These are phyloP conservation scores for Agrostemma githago DNA, from an alignment of 148 eudicot genomes.

Conservation along the genomic window DNA sequence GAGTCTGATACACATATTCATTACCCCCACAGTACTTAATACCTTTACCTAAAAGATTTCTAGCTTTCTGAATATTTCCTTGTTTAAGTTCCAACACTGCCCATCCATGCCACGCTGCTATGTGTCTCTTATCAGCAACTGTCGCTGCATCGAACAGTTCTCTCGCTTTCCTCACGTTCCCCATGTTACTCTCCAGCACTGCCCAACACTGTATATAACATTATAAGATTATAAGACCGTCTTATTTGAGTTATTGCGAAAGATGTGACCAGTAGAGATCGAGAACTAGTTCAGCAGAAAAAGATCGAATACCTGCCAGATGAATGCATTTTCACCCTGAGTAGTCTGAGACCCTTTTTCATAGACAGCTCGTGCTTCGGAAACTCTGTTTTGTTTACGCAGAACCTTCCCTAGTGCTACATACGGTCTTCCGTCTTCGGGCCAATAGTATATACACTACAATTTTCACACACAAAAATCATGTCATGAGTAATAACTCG, in stretches of 20 bases:
- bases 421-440: conserved; percentile 91
- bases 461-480: no score
- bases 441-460: conserved; percentile 83
- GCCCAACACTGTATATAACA: conserved; percentile 74
- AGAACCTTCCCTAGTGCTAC: conserved; percentile 82
- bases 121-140: conserved; percentile 89
- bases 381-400: conserved; percentile 62
- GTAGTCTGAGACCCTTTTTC: conserved; percentile 97
- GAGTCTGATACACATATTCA: conserved; percentile 88
- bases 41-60: conserved; percentile 79
- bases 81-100: conserved; percentile 86
- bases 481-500: background rate
- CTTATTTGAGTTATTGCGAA: background rate
- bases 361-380: conserved; percentile 82
- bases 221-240: background rate
- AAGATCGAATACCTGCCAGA: conserved; percentile 71
- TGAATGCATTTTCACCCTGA: conserved; percentile 88
- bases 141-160: conserved; percentile 95
- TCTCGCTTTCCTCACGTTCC: conserved; percentile 77
- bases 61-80: conserved; percentile 82
- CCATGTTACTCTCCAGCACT: conserved; percentile 75
- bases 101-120: conserved; percentile 99
- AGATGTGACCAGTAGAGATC: background rate
- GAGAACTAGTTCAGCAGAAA: background rate
- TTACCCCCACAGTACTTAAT: conserved; percentile 82